Evolutionary conservation across 1,284 basidiomycete species (phyloP).

Genomic region (Pyrrhoderma noxium): DNA sequence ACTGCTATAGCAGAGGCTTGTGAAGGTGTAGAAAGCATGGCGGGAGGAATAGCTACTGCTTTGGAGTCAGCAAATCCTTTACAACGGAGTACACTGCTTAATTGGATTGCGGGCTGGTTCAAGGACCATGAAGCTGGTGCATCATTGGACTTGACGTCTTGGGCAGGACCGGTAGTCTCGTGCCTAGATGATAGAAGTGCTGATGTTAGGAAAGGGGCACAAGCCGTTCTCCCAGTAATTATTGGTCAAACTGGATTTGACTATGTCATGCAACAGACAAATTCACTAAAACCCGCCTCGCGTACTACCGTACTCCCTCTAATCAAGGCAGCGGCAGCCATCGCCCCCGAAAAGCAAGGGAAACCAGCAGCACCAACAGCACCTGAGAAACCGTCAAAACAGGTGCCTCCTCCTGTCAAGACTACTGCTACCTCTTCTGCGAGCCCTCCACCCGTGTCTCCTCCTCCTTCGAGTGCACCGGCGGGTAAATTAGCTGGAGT

Average conservation of each 20-base stretch:
- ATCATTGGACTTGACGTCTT: conserved; percentile 67
- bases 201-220: conserved; percentile 90
- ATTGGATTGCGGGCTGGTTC: conserved; percentile 82
- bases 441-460: conserved; percentile 17
- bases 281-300: conserved; percentile 87
- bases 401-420: conserved; percentile 2
- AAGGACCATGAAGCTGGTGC: conserved; percentile 52
- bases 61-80: conserved; percentile 87
- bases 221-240: conserved; percentile 73
- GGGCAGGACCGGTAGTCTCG: conserved; percentile 65
- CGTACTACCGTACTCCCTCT: conserved; percentile 79
- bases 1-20: conserved; percentile 81
- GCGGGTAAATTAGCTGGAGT: conserved; percentile 52
- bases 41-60: conserved; percentile 68
- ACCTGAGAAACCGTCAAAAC: conserved; percentile 4
- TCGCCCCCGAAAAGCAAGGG: conserved; percentile 23
- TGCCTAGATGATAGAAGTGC: conserved; percentile 89
- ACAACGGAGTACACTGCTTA: conserved; percentile 77
- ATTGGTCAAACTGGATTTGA: conserved; percentile 79
- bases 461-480: conserved; percentile 28
- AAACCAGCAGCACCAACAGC: conserved; percentile 16
- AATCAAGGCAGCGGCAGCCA: conserved; percentile 61
- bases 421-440: background rate
- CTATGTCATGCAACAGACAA: conserved; percentile 81
- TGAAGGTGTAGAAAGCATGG: conserved; percentile 78